Base-by-base conservation (phyloP, 768 basidiomycete species). In the Lentinula sp. region DNA sequence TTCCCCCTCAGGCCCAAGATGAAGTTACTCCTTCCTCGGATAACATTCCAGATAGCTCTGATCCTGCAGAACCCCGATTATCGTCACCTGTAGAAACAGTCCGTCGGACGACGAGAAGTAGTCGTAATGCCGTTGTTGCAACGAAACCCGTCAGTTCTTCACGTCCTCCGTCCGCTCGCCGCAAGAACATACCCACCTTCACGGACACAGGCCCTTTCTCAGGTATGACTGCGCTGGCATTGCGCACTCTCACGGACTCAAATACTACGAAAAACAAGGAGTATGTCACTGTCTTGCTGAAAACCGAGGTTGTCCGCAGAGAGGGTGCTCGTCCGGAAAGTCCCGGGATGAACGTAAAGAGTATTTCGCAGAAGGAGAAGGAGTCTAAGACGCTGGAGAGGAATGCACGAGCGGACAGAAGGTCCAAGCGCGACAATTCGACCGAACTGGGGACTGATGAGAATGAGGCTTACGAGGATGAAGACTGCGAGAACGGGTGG, bases 211-310 rank as follows among this genome's bases (percentile, higher is more conserved):
- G 76, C 53, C 71, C 73, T 18, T 88, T 89, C 69, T 77, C 80
- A 56, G 83, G 86, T 36, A 86, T 92, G 85, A 87, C 81, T 57
- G 81, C 85, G 18, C 78, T 82, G 1, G 86, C 88, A 7, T 74
- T 93, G 61, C 87, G 83, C 68, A 79, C 85, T 41, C 78, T 93
- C 59, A 93, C 91, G 9, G 78, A 77, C 15, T 80, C 82, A 43
- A 93, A 93, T 70, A 93, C 91, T 0, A 71, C 76, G 53, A 82
- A 74, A 69, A 93, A 93, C 66, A 90, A 93, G 73, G 75, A 79
- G 53, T 89, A 86, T 53, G 64, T 83, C 23, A 76, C 82, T 5
- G 82, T 79, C 1, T 81, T 79, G 63, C 71, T 93, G 42, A 84
- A 88, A 70, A 90, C 82, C 39, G 83, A 90, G 70, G 80, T 93